Evolutionary conservation across 306 rosid genomes (phyloP).

Genomic region (Cicer pinnatifidum): DNA sequence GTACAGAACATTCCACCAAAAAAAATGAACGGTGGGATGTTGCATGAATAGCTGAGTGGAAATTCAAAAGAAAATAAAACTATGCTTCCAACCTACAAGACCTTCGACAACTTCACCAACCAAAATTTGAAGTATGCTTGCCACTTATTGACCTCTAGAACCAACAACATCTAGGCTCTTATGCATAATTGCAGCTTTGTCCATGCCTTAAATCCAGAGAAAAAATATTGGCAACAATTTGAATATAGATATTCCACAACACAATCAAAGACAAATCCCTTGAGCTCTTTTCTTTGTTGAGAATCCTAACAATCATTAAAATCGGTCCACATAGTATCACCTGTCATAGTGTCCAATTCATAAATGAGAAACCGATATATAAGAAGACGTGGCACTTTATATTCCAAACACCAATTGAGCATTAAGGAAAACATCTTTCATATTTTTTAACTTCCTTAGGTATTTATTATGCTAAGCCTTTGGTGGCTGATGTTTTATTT

Average conservation of each 20-base stretch:
- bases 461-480: no score
- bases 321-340: constrained; percentile 47
- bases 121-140: constrained; percentile 60
- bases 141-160: constrained; percentile 58
- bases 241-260: constrained; percentile 65
- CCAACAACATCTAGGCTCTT: constrained; percentile 46
- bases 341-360: constrained; percentile 55
- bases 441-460: constrained; percentile 45
- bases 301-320: constrained; percentile 40
- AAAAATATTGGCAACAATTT: constrained; percentile 49
- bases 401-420: constrained; percentile 66
- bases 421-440: constrained; percentile 63
- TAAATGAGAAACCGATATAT: constrained; percentile 50
- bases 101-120: constrained; percentile 72
- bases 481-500: no score
- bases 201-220: constrained; percentile 60
- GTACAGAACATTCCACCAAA: background rate
- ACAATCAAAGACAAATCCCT: constrained; percentile 65
- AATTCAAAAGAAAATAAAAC: constrained; percentile 29
- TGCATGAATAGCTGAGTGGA: constrained; percentile 2
- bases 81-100: constrained; percentile 45
- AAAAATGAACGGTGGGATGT: background rate
- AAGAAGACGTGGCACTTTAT: constrained; percentile 47
- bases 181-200: constrained; percentile 45
- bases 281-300: constrained; percentile 47